Percentiles rank a stretch among this genome's conserved stretches.
phyloP scores from a whole-genome alignment of 2,329 filamentous ascomycete genomes.

The Neurospora sp. region DNA sequence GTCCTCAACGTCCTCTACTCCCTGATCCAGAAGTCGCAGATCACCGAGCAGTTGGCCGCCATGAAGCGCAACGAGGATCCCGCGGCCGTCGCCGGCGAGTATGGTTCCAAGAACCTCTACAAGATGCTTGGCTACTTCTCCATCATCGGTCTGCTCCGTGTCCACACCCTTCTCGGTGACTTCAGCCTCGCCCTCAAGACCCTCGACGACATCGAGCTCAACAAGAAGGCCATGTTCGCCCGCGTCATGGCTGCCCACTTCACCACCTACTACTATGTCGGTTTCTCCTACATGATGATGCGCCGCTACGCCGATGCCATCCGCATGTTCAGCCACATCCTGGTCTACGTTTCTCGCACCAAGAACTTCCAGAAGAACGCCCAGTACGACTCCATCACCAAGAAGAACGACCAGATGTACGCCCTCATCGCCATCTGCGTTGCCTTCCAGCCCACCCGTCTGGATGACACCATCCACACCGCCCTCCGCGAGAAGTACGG shows the following conservation, averaged over 20 bases:
- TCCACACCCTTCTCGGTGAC: conserved; percentile 93
- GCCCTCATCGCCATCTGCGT: conserved; percentile 98
- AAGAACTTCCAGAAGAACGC: conserved; percentile 99
- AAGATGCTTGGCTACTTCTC: conserved; percentile 99
- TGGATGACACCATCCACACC: conserved; percentile 98
- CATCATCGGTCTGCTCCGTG: conserved; percentile 91
- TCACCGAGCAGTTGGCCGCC: conserved; percentile 91
- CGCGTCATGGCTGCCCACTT: conserved; percentile 99
- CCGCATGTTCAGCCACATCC: conserved; percentile 99
- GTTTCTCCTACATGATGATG: conserved; percentile 99
- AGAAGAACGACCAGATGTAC: conserved; percentile 99
- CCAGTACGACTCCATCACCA: conserved; percentile 96
- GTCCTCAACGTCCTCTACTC: conserved; percentile 99
- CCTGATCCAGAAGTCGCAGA: conserved; percentile 95
- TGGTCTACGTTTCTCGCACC: conserved; percentile 95
- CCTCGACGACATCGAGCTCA: conserved; percentile 97
- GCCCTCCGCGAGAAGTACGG: conserved; percentile 98
- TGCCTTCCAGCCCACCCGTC: conserved; percentile 89
- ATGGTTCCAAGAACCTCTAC: conserved; percentile 89
- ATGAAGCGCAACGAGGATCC: conserved; percentile 93
- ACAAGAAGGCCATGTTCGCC: conserved; percentile 99
- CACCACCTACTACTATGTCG: conserved; percentile 99
- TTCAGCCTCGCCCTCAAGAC: conserved; percentile 98
- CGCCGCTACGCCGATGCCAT: conserved; percentile 98
- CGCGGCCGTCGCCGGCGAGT: conserved; percentile 81